A percentile compares a stretch with the other conserved stretches of the same genome.
Conservation (phyloP, 2,329 filamentous ascomycete genomes). For the Karstenula rhodostoma region DNA sequence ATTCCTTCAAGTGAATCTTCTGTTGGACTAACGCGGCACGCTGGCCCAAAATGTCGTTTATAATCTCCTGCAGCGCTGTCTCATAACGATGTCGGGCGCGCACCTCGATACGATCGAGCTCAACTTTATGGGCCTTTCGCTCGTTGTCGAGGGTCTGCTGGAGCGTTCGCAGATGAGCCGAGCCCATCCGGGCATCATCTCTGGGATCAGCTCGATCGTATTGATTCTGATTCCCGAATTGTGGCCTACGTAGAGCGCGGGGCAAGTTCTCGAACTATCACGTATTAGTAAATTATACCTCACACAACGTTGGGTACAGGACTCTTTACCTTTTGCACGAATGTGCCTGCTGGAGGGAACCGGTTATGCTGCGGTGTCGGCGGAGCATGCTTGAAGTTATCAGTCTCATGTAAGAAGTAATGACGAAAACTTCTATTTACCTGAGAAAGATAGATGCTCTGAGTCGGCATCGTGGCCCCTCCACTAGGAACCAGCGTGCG, state of each 20-base stretch:
- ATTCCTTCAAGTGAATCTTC: slow-evolving; percentile 10
- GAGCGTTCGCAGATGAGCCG: slow-evolving; percentile 23
- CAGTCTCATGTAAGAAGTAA: not conserved
- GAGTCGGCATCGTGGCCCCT: not conserved
- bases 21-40: slow-evolving; percentile 21
- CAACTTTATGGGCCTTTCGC: slow-evolving; percentile 21
- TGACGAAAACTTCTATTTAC: not conserved
- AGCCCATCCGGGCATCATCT: slow-evolving; percentile 21
- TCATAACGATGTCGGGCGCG: slow-evolving; percentile 20
- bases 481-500: not conserved
- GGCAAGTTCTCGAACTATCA: not conserved
- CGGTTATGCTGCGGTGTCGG: not conserved
- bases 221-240: not conserved
- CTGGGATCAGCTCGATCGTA: slow-evolving; percentile 1
- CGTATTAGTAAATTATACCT: not conserved
- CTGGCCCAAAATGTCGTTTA: slow-evolving; percentile 24
- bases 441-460: not conserved
- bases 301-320: not conserved
- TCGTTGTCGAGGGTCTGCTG: slow-evolving; percentile 26
- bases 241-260: not conserved
- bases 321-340: not conserved
- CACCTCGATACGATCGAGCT: slow-evolving; percentile 18
- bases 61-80: slow-evolving; percentile 20
- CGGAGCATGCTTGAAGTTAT: not conserved
- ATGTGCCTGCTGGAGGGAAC: not conserved